Evolutionary conservation across 345 rosid genomes (phyloP), one percentile per base, ranked within the genome.

Genomic region (Populus euphratica): DNA sequence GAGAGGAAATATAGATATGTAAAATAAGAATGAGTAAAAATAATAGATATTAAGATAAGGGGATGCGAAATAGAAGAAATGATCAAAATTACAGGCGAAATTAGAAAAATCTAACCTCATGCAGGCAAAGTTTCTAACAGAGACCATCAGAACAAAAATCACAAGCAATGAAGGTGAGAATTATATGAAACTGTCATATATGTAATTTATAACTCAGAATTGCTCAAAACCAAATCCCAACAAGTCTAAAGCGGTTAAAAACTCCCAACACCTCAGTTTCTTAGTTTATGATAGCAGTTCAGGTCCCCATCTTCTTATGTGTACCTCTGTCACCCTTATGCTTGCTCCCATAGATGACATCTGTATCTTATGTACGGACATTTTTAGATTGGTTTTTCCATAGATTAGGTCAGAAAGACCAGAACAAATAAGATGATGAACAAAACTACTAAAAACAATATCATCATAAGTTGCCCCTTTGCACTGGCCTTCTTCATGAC

Each of bases 401-500:
- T n/a, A 20, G 9, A 43, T 27, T 43, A 74, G 65, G 73, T 23
- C 44, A 69, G 27, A 52, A 69, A 69, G 25, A 96, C 99, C 49
- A 96, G 87, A 86, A 93, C 90, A 72, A 96, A 96, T 25, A 96
- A 85, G 74, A 93, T 88, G 76, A 96, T 89, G 87, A 96, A 96
- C 87, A 96, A 77, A 85, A 79, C 86, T 39, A 96, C 72, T 81
- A 96, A 84, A 85, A 91, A 91, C 76, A 91, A 69, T 75, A 92
- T 96, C 99, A 96, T 94, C 98, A 96, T 91, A 70, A 89, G 73
- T 81, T 96, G 99, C 12, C 97, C 98, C 88, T 92, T 96, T 10
- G 91, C 90, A 69, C 99, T 81, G 47, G 98, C 98, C 83, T 92
- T 96, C 92, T 92, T 96, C 99, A 96, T 96, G 71, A 96, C 97